Conservation (phyloP, 2,329 filamentous ascomycete genomes). For the Ceratocystis ficicola region DNA sequence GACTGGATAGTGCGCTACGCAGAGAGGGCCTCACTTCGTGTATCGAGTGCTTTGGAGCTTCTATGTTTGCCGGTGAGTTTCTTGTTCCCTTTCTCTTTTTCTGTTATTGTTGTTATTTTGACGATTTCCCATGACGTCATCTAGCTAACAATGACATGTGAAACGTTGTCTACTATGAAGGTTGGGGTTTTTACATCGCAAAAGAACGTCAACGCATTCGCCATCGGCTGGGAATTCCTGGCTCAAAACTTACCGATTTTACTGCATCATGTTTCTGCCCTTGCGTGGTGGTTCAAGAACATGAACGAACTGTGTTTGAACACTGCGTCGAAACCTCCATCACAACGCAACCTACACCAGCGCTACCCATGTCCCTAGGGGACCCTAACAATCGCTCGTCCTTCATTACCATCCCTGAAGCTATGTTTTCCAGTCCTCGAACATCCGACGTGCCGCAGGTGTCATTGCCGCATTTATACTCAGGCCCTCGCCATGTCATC, state of each 20-base stretch:
- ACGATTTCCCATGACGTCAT: conserved; percentile 15
- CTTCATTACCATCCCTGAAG: conserved; percentile 20
- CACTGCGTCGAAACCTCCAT: conserved; percentile 20
- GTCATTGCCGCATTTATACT: neutral
- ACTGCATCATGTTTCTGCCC: conserved; percentile 20
- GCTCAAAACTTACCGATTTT: conserved; percentile 16
- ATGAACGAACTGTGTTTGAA: conserved; percentile 21
- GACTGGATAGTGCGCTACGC: conserved; percentile 16
- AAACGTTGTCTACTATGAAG: conserved; percentile 17
- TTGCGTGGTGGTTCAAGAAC: conserved; percentile 19
- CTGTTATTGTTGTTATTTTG: neutral
- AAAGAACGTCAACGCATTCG: conserved; percentile 21
- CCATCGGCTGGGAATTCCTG: conserved; percentile 18
- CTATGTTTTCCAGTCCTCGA: conserved; percentile 17
- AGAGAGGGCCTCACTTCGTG: conserved; percentile 18
- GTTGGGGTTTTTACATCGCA: conserved; percentile 21
- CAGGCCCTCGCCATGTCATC: conserved; percentile 8
- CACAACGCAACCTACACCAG: conserved; percentile 18
- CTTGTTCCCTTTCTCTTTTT: neutral
- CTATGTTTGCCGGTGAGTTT: conserved; percentile 15
- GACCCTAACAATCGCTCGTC: conserved; percentile 20
- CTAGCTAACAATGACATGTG: conserved; percentile 19
- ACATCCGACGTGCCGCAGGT: neutral
- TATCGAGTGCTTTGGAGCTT: conserved; percentile 17
- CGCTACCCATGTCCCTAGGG: conserved; percentile 20